A percentile compares a stretch with the other conserved stretches of the same genome.
phyloP scores from a whole-genome alignment of 805 yeast species.

The Metschnikowia proteae region DNA sequence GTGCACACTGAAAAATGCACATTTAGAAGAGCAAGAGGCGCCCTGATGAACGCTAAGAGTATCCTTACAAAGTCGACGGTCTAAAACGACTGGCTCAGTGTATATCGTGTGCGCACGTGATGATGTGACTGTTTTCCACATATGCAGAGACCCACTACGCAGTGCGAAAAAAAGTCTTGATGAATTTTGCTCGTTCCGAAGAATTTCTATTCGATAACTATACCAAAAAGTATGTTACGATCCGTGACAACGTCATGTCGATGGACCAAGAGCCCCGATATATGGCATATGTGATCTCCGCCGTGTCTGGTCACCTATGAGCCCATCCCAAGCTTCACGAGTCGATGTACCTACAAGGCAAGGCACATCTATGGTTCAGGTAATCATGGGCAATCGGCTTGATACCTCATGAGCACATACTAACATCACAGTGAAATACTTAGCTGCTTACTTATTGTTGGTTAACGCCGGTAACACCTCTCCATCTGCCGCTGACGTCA shows the following conservation, averaged over 20 bases:
- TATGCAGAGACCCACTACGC: constrained; percentile 9
- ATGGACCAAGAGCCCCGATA: neutral
- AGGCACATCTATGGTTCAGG: no score
- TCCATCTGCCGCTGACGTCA: constrained; percentile 42
- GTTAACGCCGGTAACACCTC: constrained; percentile 45
- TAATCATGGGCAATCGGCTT: no score
- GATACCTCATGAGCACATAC: constrained; percentile 14
- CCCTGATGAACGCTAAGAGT: neutral
- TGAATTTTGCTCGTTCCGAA: constrained; percentile 4
- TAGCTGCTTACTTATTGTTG: constrained; percentile 47
- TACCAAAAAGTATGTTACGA: constrained; percentile 16
- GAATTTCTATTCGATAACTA: constrained; percentile 9
- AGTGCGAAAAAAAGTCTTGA: constrained; percentile 13
- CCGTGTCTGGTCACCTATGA: neutral
- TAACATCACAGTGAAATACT: constrained; percentile 40
- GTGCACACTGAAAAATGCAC: no score
- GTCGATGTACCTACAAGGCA: no score
- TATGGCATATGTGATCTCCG: neutral
- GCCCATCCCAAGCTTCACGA: neutral
- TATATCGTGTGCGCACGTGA: constrained; percentile 7
- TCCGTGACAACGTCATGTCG: neutral
- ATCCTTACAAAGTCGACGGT: neutral
- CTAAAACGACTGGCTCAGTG: neutral
- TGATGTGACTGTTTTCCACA: constrained; percentile 13
- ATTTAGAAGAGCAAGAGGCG: no score